A percentile compares a stretch with the other conserved stretches of the same genome.
These are phyloP conservation scores for Clarireedia homoeocarpa DNA, from an alignment of 2,329 filamentous ascomycete genomes.

Conservation along the genomic window DNA sequence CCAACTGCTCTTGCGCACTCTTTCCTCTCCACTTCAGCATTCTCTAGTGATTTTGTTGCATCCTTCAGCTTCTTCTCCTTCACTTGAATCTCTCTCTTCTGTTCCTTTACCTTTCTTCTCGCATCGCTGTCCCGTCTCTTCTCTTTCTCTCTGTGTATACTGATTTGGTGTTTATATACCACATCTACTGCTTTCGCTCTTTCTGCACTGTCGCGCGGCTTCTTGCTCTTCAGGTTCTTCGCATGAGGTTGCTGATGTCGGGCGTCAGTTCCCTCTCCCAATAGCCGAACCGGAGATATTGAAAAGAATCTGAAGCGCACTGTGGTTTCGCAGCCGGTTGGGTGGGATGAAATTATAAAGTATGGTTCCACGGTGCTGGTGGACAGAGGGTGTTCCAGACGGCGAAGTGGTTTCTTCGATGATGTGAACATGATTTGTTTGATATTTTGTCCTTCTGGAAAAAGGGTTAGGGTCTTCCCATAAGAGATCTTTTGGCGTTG, in stretches of 20 bases:
- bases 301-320: too few species aligned
- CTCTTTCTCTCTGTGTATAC: not conserved
- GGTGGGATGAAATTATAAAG: too few species aligned
- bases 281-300: not conserved
- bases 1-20: not conserved
- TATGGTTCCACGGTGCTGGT: too few species aligned
- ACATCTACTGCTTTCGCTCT: conserved; percentile 1
- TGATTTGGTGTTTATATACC: not conserved
- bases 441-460: too few species aligned
- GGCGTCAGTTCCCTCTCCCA: not conserved
- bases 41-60: not conserved
- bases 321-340: too few species aligned
- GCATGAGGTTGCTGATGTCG: not conserved
- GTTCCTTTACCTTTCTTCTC: not conserved
- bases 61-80: not conserved
- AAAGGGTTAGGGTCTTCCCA: too few species aligned
- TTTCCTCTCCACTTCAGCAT: not conserved
- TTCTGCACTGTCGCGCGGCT: not conserved
- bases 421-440: too few species aligned
- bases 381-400: too few species aligned
- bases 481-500: too few species aligned
- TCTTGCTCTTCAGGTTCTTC: not conserved
- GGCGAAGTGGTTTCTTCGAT: too few species aligned
- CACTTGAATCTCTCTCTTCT: not conserved
- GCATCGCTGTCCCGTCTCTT: not conserved